Conservation (phyloP, 2,329 filamentous ascomycete species). For the Juglanconis juglandina region DNA sequence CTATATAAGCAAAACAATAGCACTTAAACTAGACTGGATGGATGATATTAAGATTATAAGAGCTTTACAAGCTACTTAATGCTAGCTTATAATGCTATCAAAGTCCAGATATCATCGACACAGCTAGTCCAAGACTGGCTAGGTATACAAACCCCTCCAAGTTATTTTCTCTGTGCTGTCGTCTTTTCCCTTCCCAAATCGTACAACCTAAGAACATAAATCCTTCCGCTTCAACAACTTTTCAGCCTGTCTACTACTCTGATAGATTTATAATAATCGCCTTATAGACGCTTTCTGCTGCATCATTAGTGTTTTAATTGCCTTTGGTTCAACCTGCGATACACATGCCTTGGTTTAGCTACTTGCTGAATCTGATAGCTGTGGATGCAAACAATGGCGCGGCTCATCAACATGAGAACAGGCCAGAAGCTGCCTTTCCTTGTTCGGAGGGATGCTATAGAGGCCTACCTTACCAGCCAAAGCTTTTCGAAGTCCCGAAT, state of each 20-base stretch:
- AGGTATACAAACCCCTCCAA: too few species aligned
- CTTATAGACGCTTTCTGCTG: neutral
- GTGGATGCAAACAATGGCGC: neutral
- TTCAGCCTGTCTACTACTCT: neutral
- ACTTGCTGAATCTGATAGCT: neutral
- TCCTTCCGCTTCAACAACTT: neutral
- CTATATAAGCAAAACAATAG: too few species aligned
- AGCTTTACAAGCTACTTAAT: too few species aligned
- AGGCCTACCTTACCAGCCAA: neutral
- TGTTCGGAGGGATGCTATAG: neutral
- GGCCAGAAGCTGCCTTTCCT: neutral
- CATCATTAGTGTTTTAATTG: neutral
- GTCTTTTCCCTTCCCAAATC: too few species aligned
- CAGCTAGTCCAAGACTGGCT: too few species aligned
- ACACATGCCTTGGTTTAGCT: neutral
- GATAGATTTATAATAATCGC: neutral
- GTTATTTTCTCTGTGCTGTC: too few species aligned
- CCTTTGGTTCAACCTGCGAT: neutral
- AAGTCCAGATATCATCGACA: too few species aligned
- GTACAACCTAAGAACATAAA: too few species aligned
- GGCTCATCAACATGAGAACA: neutral
- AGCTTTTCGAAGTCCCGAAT: neutral
- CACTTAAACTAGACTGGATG: too few species aligned
- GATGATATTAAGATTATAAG: too few species aligned
- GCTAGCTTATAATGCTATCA: too few species aligned